Conservation (phyloP, 805 yeast species). For the Torulaspora gathmanii region DNA sequence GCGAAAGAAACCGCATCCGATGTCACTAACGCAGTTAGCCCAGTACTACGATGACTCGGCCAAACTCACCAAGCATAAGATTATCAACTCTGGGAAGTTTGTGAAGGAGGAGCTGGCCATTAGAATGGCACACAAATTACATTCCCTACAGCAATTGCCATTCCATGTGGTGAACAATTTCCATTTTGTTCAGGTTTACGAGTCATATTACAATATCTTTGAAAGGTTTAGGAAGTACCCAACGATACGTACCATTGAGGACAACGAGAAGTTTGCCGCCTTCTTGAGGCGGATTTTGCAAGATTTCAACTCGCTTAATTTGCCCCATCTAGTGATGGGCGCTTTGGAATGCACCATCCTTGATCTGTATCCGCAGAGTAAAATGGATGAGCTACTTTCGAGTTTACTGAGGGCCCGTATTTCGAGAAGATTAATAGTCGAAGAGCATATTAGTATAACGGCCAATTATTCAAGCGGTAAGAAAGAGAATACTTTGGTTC, state of each 20-base stretch:
- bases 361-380: constrained; percentile 50
- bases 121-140: constrained; percentile 72
- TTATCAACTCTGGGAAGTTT: constrained; percentile 80
- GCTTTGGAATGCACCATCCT: constrained; percentile 73
- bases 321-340: constrained; percentile 91
- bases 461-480: constrained; percentile 50
- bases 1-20: constrained; percentile 74
- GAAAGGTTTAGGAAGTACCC: constrained; percentile 76
- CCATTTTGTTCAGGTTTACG: constrained; percentile 83
- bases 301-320: constrained; percentile 72
- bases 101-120: constrained; percentile 82
- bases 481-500: constrained; percentile 43
- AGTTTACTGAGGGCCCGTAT: constrained; percentile 79
- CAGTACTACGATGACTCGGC: constrained; percentile 65
- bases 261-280: constrained; percentile 68
- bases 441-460: constrained; percentile 82
- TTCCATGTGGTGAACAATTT: constrained; percentile 79
- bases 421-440: constrained; percentile 83
- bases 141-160: constrained; percentile 77
- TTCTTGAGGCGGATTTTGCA: constrained; percentile 57
- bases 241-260: constrained; percentile 60
- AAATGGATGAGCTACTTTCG: constrained; percentile 70
- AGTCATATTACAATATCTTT: constrained; percentile 82
- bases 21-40: constrained; percentile 83
- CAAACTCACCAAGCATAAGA: constrained; percentile 68